phyloP scores from a whole-genome alignment of 257 asterid genomes.

The Solanum ossicruentum region DNA sequence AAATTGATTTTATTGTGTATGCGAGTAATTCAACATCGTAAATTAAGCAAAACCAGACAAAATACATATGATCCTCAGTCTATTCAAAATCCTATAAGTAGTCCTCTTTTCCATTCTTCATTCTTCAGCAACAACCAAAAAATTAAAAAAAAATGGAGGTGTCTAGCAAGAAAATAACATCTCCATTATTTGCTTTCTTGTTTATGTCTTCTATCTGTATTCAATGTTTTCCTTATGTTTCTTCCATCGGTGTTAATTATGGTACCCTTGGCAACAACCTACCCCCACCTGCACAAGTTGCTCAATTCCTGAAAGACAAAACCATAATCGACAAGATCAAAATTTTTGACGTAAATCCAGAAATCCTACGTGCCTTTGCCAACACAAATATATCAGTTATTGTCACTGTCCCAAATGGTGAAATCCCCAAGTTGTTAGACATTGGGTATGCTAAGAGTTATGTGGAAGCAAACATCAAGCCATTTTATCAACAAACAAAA shows the following conservation, averaged over 20 bases:
- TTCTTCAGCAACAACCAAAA: not conserved
- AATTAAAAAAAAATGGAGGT: slow-evolving; percentile 4
- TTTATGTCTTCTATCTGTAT: slow-evolving; percentile 8
- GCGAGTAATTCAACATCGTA: not conserved
- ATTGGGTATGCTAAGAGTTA: slow-evolving; percentile 33
- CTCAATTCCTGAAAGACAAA: slow-evolving; percentile 48
- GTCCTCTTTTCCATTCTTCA: not conserved
- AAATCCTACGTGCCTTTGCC: slow-evolving; percentile 73
- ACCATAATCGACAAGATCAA: slow-evolving; percentile 70
- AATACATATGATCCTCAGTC: not conserved
- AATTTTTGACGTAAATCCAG: slow-evolving; percentile 70
- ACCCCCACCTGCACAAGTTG: slow-evolving; percentile 73
- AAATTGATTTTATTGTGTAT: slow-evolving; percentile 37
- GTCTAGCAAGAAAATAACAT: not conserved
- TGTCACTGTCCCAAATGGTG: slow-evolving; percentile 76
- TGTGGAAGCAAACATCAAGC: slow-evolving; percentile 41
- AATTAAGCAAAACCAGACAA: not conserved
- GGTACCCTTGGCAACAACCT: slow-evolving; percentile 87
- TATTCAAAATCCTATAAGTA: not conserved
- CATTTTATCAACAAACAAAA: slow-evolving; percentile 52
- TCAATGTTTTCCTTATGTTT: slow-evolving; percentile 17
- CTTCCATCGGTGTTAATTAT: slow-evolving; percentile 76
- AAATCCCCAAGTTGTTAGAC: slow-evolving; percentile 49
- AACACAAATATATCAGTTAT: slow-evolving; percentile 60
- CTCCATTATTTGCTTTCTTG: slow-evolving; percentile 13